Base-by-base conservation (phyloP, 2,329 filamentous ascomycete species). In the Fusarium tjaetaba region DNA sequence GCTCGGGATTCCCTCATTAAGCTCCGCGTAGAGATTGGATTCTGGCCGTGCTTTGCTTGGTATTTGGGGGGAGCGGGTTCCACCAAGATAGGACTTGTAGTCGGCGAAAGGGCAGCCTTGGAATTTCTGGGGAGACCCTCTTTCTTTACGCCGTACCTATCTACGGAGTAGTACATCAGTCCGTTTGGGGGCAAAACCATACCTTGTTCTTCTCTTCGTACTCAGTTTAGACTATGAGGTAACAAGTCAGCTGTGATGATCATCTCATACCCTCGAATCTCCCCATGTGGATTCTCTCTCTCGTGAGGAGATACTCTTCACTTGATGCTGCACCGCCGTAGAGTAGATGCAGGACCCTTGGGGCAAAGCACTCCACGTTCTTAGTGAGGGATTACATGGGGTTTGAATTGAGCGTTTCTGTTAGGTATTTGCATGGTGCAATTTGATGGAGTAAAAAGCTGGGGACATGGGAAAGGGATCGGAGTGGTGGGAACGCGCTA, bases 1-100 rank as follows among this genome's bases (percentile, higher is more conserved):
- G 38, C 61, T 70, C 68, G 67, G 74, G 74, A 77, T 76, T 78
- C 74, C 72, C 68, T 74, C 68, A 55, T 52, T 52, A 43, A 67
- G 65, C 75, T 73, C 73, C 64, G 61, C 63, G 64, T 52, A 38
- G 57, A 46, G 34, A 36, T 58, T 62, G 51, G 51, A 46, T 58
- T 62, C 39, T 53, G 56, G 61, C 57, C 57, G 38, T 61, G 61
- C 58, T 65, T 62, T 63, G 36, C 42, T 39, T 39, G 38, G 46
- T 73, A 73, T 66, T 70, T 34, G 18, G 49, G 58, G 70, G 20
- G 45, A 45, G 26, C 11, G 68, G 66, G 63, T 53, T 63, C 55
- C 67, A 61, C 68, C 41, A 43, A 58, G 63, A 63, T 56, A 65
- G 61, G 45, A 45, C 45, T 53, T 64, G 61, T 41, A 65, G 41